Conservation (phyloP, 805 yeast genomes). For the Schwanniomyces vanrijiae region DNA sequence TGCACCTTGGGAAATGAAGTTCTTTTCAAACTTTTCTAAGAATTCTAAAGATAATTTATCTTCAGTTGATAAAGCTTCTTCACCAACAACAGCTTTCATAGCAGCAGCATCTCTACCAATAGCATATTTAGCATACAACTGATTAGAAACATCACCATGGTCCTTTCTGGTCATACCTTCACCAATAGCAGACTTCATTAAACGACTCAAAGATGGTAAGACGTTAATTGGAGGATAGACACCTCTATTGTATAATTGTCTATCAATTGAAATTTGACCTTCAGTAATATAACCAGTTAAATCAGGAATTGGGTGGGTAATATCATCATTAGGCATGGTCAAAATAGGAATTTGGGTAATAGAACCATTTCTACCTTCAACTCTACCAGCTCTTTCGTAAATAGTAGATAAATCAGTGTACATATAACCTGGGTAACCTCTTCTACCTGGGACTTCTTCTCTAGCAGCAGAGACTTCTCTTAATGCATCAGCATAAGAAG, state of each 20-base stretch:
- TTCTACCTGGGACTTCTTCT: slow-evolving; percentile 99
- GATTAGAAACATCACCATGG: slow-evolving; percentile 99
- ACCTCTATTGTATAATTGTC: slow-evolving; percentile 96
- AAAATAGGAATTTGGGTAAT: slow-evolving; percentile 98
- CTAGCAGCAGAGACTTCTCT: slow-evolving; percentile 99
- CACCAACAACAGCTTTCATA: slow-evolving; percentile 99
- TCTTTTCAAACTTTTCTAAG: slow-evolving; percentile 95
- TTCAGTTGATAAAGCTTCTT: slow-evolving; percentile 96
- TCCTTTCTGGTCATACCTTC: slow-evolving; percentile 99
- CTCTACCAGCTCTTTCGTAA: slow-evolving; percentile 99
- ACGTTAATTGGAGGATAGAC: slow-evolving; percentile 98
- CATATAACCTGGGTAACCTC: slow-evolving; percentile 99
- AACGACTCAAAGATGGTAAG: slow-evolving; percentile 93
- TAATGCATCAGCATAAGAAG: slow-evolving; percentile 99
- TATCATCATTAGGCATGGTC: slow-evolving; percentile 99
- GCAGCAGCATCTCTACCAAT: slow-evolving; percentile 99
- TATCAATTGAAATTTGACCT: slow-evolving; percentile 97
- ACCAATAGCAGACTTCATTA: slow-evolving; percentile 99
- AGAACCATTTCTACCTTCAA: slow-evolving; percentile 99
- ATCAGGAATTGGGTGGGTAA: slow-evolving; percentile 99
- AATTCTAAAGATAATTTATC: slow-evolving; percentile 97
- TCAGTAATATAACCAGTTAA: slow-evolving; percentile 99
- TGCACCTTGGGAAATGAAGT: slow-evolving; percentile 94
- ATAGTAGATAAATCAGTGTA: slow-evolving; percentile 98
- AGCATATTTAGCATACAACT: slow-evolving; percentile 97